Evolutionary conservation across 1,139 yeast genomes (phyloP), one percentile per base, ranked within the genome.

Genomic region (Magnusiomyces tetraspermus): DNA sequence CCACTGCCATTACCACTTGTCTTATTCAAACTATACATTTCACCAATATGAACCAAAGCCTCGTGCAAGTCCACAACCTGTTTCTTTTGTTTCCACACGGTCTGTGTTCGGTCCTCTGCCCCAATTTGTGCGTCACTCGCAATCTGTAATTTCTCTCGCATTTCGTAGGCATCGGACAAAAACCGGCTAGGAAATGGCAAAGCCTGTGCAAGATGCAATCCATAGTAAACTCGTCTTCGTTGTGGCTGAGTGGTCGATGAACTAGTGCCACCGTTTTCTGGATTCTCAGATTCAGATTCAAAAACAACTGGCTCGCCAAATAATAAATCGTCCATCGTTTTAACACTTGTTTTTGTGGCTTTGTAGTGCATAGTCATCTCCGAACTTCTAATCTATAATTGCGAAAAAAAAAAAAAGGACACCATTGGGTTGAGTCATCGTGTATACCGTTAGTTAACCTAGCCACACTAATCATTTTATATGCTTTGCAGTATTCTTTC

Each of bases 281-380:
- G 44, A 5, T 17, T 10, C n/a, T 40, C 44, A n/a, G n/a, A n/a
- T n/a, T 33, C 17, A 15, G 38, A 33, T 6, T 15, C 17, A 4
- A 33, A 15, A 8, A 17, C n/a, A 13, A 33, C n/a, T 33, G 38
- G 38, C 15, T 26, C 28, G 8, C 48, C 48, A 22, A 31, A 33
- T 5, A 45, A 22, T 13, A 45, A 33, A 21, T 31, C 37, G 30
- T 45, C 48, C 17, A 45, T 21, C 8, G 40, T 33, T 3, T 45
- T 28, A 3, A 19, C 30, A 30, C 48, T 22, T 6, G 46, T 21
- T 36, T 47, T 50, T 30, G 44, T 36, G 1, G 55, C 55, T 31
- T 50, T 53, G 41, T 53, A 53, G 41, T 53, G 55, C 55, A 53
- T 53, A 1, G 52, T 50, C 46, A 53, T 50, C 5, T 45, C 49